A percentile compares a stretch with the other conserved stretches of the same genome.
Conservation (phyloP, 2,329 filamentous ascomycete genomes). For the Ophiostoma angusticollis region DNA sequence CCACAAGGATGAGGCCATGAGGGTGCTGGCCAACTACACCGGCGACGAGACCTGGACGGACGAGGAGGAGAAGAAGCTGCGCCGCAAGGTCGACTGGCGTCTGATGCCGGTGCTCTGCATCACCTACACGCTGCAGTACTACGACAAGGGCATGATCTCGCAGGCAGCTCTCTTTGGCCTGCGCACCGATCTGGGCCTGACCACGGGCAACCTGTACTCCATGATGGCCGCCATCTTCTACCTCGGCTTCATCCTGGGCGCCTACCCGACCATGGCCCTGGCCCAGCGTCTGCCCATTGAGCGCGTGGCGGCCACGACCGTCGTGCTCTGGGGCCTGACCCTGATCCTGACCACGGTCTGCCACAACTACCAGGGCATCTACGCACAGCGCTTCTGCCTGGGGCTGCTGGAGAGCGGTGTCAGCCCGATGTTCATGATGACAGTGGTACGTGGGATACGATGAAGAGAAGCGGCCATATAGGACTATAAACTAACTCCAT, state of each 20-base stretch:
- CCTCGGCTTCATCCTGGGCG: conserved; percentile 3
- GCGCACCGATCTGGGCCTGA: conserved; percentile 2
- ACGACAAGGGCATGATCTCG: conserved; percentile 7
- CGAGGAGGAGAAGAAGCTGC: conserved; percentile 6
- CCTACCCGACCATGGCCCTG: conserved; percentile 4
- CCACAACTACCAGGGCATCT: conserved; percentile 7
- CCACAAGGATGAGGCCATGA: conserved; percentile 7
- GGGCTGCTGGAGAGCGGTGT: conserved; percentile 5
- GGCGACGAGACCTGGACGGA: conserved; percentile 5
- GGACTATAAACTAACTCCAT: too few relatives aligned
- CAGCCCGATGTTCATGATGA: conserved; percentile 27
- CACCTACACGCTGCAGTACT: conserved; percentile 4
- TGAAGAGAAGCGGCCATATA: too few relatives aligned
- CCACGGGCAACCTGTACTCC: not conserved
- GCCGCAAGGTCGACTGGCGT: conserved; percentile 27
- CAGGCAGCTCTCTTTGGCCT: conserved; percentile 3
- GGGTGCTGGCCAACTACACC: conserved; percentile 3
- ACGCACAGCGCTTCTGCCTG: conserved; percentile 1
- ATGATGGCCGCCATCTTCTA: conserved; percentile 7
- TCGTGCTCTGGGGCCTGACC: not conserved
- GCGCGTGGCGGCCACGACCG: not conserved
- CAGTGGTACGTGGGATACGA: too few relatives aligned
- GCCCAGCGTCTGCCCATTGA: conserved; percentile 1
- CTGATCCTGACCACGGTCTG: conserved; percentile 1
- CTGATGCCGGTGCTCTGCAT: conserved; percentile 30